Evolutionary conservation across 1,139 yeast genomes (phyloP).

Genomic region (Saccharomyces pastorianus): DNA sequence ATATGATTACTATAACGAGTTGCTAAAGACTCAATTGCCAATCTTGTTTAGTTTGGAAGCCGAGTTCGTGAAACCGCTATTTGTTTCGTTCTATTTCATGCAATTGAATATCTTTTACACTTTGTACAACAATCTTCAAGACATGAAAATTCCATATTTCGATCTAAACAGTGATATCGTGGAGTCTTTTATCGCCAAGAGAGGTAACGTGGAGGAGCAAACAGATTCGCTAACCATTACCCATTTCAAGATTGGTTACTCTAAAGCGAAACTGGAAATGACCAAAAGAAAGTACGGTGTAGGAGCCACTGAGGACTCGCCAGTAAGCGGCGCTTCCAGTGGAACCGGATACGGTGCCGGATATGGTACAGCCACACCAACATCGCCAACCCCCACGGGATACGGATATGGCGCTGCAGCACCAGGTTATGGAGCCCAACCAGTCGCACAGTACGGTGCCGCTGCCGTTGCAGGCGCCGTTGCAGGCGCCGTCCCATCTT

Average conservation of each 20-base stretch:
- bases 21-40: constrained; percentile 87
- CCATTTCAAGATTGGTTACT: constrained; percentile 83
- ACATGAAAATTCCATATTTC: constrained; percentile 92
- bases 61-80: constrained; percentile 85
- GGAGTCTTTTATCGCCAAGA: constrained; percentile 68
- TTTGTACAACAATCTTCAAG: constrained; percentile 82
- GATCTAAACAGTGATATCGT: constrained; percentile 76
- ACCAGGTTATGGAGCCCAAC: constrained; percentile 23
- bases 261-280: constrained; percentile 73
- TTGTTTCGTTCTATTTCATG: constrained; percentile 92
- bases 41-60: constrained; percentile 78
- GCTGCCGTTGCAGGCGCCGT: constrained; percentile 1
- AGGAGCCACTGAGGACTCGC: constrained; percentile 23
- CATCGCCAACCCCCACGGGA: constrained; percentile 28
- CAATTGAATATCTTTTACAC: constrained; percentile 95
- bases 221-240: constrained; percentile 82
- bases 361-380: constrained; percentile 8
- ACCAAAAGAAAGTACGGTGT: constrained; percentile 68
- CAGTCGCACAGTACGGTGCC: constrained; percentile 4
- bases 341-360: constrained; percentile 27
- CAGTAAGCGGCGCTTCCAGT: constrained; percentile 22
- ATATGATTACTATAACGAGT: constrained; percentile 88
- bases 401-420: constrained; percentile 11
- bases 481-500: neutral
- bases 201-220: constrained; percentile 85